Conservation (phyloP, 83 land plant species). For the Diphasiastrum complanatum region DNA sequence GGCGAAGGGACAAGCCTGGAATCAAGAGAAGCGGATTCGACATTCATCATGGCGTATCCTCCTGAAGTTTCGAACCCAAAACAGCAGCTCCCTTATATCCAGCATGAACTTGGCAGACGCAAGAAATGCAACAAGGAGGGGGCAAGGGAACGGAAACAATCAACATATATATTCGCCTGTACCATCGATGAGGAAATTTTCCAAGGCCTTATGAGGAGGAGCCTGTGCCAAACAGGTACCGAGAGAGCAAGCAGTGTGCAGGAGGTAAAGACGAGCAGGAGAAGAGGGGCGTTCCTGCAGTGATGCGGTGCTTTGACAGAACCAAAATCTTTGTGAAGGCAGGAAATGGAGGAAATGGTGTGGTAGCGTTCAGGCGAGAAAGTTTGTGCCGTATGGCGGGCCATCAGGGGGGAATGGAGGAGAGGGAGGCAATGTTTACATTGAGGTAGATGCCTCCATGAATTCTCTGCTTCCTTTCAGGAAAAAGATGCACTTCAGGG, state of each 20-base stretch:
- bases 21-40: no score
- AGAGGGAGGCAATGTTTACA: constrained; percentile 67
- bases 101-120: no score
- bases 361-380: constrained; percentile 93
- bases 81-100: no score
- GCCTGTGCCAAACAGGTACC: neutral
- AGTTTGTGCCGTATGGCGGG: constrained; percentile 89
- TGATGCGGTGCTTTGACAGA: constrained; percentile 89
- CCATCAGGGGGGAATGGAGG: constrained; percentile 98
- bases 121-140: no score
- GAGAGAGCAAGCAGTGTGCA: neutral
- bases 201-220: neutral
- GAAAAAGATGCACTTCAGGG: constrained; percentile 71
- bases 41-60: no score
- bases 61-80: no score
- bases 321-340: constrained; percentile 87
- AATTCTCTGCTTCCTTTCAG: constrained; percentile 82
- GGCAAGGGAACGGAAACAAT: neutral
- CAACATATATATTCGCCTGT: neutral
- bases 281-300: constrained; percentile 70
- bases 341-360: constrained; percentile 92
- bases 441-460: constrained; percentile 72
- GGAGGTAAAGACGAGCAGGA: constrained; percentile 4
- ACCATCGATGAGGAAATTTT: neutral
- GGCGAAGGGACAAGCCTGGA: no score